Conservation (phyloP, 192 early-diverging fungal species). For the Obelidium mucronatum region DNA sequence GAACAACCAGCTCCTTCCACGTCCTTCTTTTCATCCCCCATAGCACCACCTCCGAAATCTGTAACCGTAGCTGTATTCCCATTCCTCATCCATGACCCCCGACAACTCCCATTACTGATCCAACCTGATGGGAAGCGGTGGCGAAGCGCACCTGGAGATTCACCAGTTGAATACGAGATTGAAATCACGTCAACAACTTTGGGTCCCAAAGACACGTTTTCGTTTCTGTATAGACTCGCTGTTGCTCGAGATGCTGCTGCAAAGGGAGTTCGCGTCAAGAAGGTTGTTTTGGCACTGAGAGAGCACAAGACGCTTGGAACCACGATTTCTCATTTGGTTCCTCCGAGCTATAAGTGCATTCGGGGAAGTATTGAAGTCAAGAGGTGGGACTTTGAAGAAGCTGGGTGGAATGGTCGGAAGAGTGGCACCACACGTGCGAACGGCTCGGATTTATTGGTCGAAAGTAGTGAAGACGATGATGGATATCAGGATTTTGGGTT, state of each 20-base stretch:
- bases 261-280: constrained; percentile 51
- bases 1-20: constrained; percentile 32
- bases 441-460: neutral
- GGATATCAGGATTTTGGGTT: constrained; percentile 9
- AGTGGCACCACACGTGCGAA: neutral
- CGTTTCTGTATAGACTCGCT: constrained; percentile 53
- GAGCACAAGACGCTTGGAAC: constrained; percentile 53
- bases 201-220: constrained; percentile 53
- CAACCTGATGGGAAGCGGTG: constrained; percentile 58
- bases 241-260: constrained; percentile 52
- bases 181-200: constrained; percentile 51
- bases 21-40: neutral
- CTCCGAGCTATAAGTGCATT: constrained; percentile 32
- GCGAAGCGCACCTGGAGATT: constrained; percentile 51
- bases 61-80: constrained; percentile 15
- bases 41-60: neutral
- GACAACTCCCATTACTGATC: constrained; percentile 55
- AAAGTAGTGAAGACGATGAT: neutral
- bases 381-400: constrained; percentile 53
- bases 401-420: constrained; percentile 23
- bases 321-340: constrained; percentile 36
- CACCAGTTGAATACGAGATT: constrained; percentile 61
- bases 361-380: constrained; percentile 41
- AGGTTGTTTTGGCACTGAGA: constrained; percentile 44
- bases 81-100: constrained; percentile 55